Evolutionary conservation across 257 asterid genomes (phyloP), one percentile per base, ranked within the genome.

Genomic region (Salvia miltiorrhiza): DNA sequence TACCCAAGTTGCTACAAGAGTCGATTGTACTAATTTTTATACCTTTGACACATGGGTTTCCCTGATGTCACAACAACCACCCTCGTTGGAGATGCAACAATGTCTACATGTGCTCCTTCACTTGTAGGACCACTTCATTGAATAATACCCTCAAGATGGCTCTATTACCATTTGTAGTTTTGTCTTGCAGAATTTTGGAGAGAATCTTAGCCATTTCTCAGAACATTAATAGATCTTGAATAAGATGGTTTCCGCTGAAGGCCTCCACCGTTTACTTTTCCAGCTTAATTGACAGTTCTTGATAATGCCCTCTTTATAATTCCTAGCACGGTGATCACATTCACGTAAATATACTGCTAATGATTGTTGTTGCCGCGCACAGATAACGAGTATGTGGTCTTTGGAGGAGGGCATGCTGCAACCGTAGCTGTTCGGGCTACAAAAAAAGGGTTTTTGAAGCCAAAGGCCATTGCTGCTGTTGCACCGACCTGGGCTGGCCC

Each of bases 401-500:
- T 85, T 63, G 99, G 97, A 62, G 98, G 97, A 84, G 99, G 99
- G 60, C 99, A 90, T 83, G 99, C 95, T 77, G 97, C 97, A 70
- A 93, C 99, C 3, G 63, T 93, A 19, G 96, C 92, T 5, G 86
- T 89, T 61, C 91, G 93, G 72, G 99, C 99, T 62, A 73, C 95
- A 41, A 85, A 82, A 75, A 88, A 87, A 50, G 96, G 91, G 54
- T 80, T 71, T 65, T 73, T 93, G 72, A 87, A 83, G 80, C 97
- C 97, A 61, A 80, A 80, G 62, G 96, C 90, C 66, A 84, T 93
- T 78, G 98, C 97, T 74, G 93, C 96, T 60, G 79, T 93, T 77
- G 97, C 98, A 24, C 98, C 98, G 45, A 90, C 98, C 63, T 93
- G 98, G 98, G 93, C 96, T 12, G 98, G 97, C 33, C 98, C 97